These are phyloP conservation scores for Naganishia antarctica DNA, from an alignment of 768 basidiomycete genomes.

Conservation along the genomic window DNA sequence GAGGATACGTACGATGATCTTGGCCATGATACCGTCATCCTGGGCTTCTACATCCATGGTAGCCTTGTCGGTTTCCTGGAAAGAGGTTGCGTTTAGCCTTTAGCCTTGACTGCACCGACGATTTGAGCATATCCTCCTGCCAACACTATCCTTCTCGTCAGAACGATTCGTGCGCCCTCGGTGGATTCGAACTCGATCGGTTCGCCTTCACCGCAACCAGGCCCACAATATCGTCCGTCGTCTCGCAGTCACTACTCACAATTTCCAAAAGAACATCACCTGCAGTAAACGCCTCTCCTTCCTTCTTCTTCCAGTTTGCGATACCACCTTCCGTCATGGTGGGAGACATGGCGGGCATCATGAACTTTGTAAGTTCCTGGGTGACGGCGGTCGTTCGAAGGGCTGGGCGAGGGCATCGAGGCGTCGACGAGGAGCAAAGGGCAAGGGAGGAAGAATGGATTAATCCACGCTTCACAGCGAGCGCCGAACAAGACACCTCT, in stretches of 20 bases:
- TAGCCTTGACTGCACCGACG: neutral
- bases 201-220: constrained; percentile 1
- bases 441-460: neutral
- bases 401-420: constrained; percentile 54
- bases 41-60: constrained; percentile 99
- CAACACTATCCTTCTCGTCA: no score
- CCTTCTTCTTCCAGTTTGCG: constrained; percentile 93
- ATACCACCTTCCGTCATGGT: constrained; percentile 99
- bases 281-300: constrained; percentile 79
- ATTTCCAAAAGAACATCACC: constrained; percentile 97
- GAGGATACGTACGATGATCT: constrained; percentile 73
- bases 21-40: constrained; percentile 92
- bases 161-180: no score
- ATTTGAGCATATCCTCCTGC: no score
- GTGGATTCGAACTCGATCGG: no score
- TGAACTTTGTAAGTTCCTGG: constrained; percentile 76
- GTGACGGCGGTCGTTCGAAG: constrained; percentile 75
- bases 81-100: neutral
- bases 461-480: neutral
- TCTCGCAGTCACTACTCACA: constrained; percentile 53
- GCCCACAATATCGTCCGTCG: neutral
- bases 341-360: constrained; percentile 98
- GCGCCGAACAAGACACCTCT: neutral
- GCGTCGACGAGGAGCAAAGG: neutral
- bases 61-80: constrained; percentile 98